These are phyloP conservation scores for Colletotrichum cordylinicola DNA, from an alignment of 2,329 filamentous ascomycete species.

Conservation along the genomic window DNA sequence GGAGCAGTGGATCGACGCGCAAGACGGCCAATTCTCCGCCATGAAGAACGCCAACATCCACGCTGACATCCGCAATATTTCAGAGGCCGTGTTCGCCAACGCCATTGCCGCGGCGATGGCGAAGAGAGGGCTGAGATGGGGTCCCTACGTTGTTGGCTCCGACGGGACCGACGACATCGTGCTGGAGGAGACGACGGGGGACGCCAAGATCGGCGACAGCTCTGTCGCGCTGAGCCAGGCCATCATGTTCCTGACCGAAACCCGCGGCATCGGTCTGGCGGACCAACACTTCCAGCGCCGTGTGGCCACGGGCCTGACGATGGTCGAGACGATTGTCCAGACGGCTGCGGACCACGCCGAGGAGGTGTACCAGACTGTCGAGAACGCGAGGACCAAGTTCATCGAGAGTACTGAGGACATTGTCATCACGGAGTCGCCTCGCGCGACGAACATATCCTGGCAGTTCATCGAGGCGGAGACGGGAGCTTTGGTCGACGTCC, in stretches of 20 bases:
- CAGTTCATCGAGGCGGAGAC: conserved; percentile 30
- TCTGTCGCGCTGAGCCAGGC: conserved; percentile 33
- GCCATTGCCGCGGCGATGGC: conserved; percentile 34
- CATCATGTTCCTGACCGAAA: conserved; percentile 34
- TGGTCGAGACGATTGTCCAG: conserved; percentile 32
- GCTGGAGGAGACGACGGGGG: conserved; percentile 32
- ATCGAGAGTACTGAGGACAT: conserved; percentile 31
- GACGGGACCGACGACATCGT: conserved; percentile 5
- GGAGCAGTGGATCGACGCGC: conserved; percentile 27
- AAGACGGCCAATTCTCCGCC: conserved; percentile 36
- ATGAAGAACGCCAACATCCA: conserved; percentile 40
- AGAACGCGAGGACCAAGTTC: conserved; percentile 30
- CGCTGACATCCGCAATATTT: conserved; percentile 30
- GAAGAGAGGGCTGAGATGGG: conserved; percentile 30
- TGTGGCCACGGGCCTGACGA: conserved; percentile 30
- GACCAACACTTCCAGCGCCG: conserved; percentile 36
- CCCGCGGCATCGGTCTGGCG: conserved; percentile 33
- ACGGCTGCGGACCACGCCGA: conserved; percentile 33
- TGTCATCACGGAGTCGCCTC: conserved; percentile 31
- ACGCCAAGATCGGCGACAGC: conserved; percentile 35
- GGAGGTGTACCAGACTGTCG: conserved; percentile 29
- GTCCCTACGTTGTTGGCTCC: conserved; percentile 31
- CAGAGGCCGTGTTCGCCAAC: conserved; percentile 32
- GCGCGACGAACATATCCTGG: conserved; percentile 24
- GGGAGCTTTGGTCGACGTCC: conserved; percentile 31